Evolutionary conservation across 176 grass and related monocot species (phyloP), one percentile per base, ranked within the genome.

Genomic region (Phoenix roebelenii): DNA sequence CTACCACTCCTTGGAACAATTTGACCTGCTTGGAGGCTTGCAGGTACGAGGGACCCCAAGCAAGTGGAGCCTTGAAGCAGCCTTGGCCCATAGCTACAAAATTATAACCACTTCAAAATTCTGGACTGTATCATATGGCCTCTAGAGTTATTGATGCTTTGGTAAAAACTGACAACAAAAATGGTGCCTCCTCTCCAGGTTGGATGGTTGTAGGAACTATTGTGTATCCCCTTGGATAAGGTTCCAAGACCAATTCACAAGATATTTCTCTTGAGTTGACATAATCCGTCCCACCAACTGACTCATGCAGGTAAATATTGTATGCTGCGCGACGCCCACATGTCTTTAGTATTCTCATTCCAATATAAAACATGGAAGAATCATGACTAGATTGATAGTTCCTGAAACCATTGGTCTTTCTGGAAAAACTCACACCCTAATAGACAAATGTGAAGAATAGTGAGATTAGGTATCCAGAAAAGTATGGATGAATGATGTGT

Each of bases 221-320:
- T 16, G 93, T 98, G 63, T 98, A 98, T 66, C 93, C 93, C 73
- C 92, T 85, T 0, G 93, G 82, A 68, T 98, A 98, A 48, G 93
- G 93, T 52, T 98, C 93, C 65, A 98, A 80, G 23, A 98, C 84
- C 30, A 98, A 58, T 78, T 98, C 93, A 74, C 93, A 98, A 48
- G 93, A 98, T 68, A 98, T 85, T 63, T 98, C 93, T 78, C 93
- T 92, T 16, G 88, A 98, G 54, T 98, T 98, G 14, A 98, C 87
- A 16, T 98, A 98, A 80, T 98, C 93, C 57, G 93, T 92, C 70
- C 93, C 93, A 10, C 93, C 93, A 17, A 80, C 93, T 18, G 87
- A 92, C 76, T 98, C 93, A 73, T 98, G 93, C 81, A 98, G 80
- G 71, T 98, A 98, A 76, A 98, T 98, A 84, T 98, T 98, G 64